phyloP scores from a whole-genome alignment of 2,329 filamentous ascomycete species.

The Diaporthe citrichinensis region DNA sequence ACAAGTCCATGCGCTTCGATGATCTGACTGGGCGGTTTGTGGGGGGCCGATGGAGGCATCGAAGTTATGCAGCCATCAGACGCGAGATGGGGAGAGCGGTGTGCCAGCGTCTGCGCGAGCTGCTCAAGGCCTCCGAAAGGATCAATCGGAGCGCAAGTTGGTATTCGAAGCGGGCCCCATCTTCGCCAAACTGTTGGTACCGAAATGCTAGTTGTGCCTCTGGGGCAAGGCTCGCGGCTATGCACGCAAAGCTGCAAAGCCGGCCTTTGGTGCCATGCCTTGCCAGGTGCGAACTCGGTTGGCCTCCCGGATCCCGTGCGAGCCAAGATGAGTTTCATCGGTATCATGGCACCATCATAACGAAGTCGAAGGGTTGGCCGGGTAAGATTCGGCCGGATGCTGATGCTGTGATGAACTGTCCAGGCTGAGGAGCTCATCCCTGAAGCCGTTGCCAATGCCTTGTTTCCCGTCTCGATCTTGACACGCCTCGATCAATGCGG shows the following conservation, averaged over 20 bases:
- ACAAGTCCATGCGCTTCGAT: constrained; percentile 1
- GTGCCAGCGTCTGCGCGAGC: constrained; percentile 21
- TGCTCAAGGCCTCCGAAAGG: constrained; percentile 11
- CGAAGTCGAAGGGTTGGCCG: background rate
- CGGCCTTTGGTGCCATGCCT: background rate
- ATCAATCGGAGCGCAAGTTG: constrained; percentile 13
- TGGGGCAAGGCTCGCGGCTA: constrained; percentile 30
- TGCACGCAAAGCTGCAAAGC: constrained; percentile 9
- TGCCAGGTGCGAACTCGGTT: background rate
- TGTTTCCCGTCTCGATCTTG: background rate
- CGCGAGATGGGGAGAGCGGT: constrained; percentile 18
- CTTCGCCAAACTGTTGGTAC: constrained; percentile 23
- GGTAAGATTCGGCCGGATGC: background rate
- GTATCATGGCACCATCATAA: background rate
- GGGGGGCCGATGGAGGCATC: constrained; percentile 1
- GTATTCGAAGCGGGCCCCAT: background rate
- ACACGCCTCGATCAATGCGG: constrained; percentile 13
- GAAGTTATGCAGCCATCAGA: constrained; percentile 5
- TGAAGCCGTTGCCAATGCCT: constrained; percentile 16
- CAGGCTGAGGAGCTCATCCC: constrained; percentile 6
- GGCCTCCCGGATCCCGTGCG: background rate
- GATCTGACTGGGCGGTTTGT: constrained; percentile 11
- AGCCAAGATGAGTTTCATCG: constrained; percentile 1
- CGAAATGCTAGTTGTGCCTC: constrained; percentile 23
- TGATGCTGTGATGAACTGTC: constrained; percentile 27